phyloP scores from a whole-genome alignment of 257 asterid genomes.

The Anisodus acutangulus region DNA sequence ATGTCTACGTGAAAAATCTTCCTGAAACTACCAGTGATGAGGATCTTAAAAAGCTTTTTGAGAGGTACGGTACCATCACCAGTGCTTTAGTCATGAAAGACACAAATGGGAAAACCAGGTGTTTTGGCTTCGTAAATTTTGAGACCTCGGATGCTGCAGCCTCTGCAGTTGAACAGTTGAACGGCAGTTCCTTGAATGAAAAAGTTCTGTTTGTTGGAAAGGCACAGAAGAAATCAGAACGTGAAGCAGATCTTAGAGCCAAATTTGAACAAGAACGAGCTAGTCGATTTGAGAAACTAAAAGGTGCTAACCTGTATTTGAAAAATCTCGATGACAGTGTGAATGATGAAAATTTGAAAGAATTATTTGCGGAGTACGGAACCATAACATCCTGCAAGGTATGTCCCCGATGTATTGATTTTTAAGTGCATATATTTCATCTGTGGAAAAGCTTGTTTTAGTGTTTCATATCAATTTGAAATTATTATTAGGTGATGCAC shows the following conservation, averaged over 20 bases:
- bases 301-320: conserved; percentile 68
- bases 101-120: conserved; percentile 60
- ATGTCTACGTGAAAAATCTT: conserved; percentile 72
- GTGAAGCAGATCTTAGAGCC: conserved; percentile 67
- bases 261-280: conserved; percentile 67
- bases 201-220: conserved; percentile 68
- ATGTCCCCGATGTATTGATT: not conserved
- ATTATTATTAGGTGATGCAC: conserved; percentile 58
- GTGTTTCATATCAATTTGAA: not conserved
- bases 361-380: conserved; percentile 67
- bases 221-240: conserved; percentile 84
- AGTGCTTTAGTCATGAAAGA: conserved; percentile 76
- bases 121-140: conserved; percentile 80
- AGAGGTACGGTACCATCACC: conserved; percentile 62
- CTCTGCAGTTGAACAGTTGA: conserved; percentile 66
- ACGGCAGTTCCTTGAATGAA: conserved; percentile 52
- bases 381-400: conserved; percentile 85
- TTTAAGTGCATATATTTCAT: not conserved
- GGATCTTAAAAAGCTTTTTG: conserved; percentile 54
- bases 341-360: conserved; percentile 71
- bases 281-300: conserved; percentile 59
- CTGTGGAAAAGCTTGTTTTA: not conserved
- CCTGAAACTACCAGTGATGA: conserved; percentile 52
- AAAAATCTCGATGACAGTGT: conserved; percentile 78
- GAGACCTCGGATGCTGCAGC: conserved; percentile 61